Percentiles rank a stretch among this genome's conserved stretches.
These are phyloP conservation scores for Stygiomarasmius scandens DNA, from an alignment of 1,284 basidiomycete genomes.

Conservation along the genomic window DNA sequence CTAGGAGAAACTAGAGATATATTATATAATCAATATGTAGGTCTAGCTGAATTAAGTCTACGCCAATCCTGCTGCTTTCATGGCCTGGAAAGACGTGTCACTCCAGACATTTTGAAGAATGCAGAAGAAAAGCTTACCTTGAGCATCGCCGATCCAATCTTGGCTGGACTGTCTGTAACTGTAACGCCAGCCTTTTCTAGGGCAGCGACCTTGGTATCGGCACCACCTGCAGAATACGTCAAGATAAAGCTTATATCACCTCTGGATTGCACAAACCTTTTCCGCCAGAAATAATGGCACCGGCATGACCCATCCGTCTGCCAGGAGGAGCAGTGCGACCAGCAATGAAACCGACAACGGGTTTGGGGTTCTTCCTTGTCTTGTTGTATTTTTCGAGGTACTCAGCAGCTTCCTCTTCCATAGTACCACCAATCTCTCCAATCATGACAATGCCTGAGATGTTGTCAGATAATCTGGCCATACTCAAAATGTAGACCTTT, in stretches of 20 bases:
- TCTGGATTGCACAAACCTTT: slow-evolving; percentile 69
- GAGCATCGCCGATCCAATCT: slow-evolving; percentile 88
- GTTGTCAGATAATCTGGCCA: slow-evolving; percentile 3
- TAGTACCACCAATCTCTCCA: slow-evolving; percentile 98
- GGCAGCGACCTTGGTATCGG: slow-evolving; percentile 95
- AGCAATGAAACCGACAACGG: slow-evolving; percentile 97
- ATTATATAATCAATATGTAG: slow-evolving; percentile 23
- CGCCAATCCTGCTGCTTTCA: slow-evolving; percentile 83
- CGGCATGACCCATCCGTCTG: slow-evolving; percentile 97
- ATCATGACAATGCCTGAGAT: slow-evolving; percentile 90
- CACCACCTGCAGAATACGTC: slow-evolving; percentile 62
- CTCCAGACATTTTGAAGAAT: not conserved
- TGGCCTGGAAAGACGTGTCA: slow-evolving; percentile 54
- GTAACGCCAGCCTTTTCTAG: slow-evolving; percentile 91
- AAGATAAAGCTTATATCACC: not conserved
- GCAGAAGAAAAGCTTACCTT: slow-evolving; percentile 75
- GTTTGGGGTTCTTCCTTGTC: slow-evolving; percentile 86
- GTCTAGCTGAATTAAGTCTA: slow-evolving; percentile 37
- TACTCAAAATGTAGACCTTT: not conserved
- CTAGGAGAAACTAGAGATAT: slow-evolving; percentile 14
- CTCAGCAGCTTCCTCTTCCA: slow-evolving; percentile 99
- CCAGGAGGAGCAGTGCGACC: slow-evolving; percentile 97
- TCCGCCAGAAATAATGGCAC: slow-evolving; percentile 97
- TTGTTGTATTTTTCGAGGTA: slow-evolving; percentile 95
- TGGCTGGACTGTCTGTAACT: slow-evolving; percentile 95